These are phyloP conservation scores for Inosperma sp. DNA, from an alignment of 768 basidiomycete genomes.

Conservation along the genomic window DNA sequence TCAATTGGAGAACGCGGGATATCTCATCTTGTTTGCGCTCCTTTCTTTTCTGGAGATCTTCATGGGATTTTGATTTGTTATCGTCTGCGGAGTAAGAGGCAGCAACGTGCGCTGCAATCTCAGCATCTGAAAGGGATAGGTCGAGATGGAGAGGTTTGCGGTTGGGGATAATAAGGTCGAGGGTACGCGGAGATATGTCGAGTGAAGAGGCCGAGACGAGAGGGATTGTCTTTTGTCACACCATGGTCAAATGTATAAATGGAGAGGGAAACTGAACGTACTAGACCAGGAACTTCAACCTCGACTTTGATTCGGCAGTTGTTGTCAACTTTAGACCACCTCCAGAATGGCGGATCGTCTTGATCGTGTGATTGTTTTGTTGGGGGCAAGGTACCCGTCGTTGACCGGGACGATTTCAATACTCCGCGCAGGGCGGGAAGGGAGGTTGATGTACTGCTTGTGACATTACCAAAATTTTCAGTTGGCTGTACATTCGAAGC, in stretches of 20 bases:
- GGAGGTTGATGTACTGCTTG: not conserved
- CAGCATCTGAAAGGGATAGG: constrained; percentile 50
- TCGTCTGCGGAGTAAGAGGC: constrained; percentile 14
- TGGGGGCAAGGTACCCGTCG: not conserved
- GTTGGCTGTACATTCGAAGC: no score
- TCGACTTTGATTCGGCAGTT: constrained; percentile 39
- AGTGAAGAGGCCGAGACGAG: constrained; percentile 47
- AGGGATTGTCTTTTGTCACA: constrained; percentile 39
- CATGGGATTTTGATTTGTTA: constrained; percentile 3
- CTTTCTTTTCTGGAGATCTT: constrained; percentile 3
- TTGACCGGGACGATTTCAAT: constrained; percentile 30
- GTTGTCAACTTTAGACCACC: constrained; percentile 40
- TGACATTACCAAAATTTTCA: no score
- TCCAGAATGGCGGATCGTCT: constrained; percentile 43
- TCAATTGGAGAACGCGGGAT: constrained; percentile 41
- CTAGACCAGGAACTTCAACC: constrained; percentile 53
- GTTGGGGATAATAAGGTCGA: constrained; percentile 49
- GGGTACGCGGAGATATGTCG: constrained; percentile 59
- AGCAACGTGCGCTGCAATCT: constrained; percentile 35
- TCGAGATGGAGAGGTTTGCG: constrained; percentile 54
- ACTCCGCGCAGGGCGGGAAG: constrained; percentile 33
- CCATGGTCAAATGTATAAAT: not conserved
- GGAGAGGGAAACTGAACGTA: constrained; percentile 33
- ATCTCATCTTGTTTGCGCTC: constrained; percentile 30
- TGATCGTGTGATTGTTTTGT: constrained; percentile 2